Percentiles rank a stretch among this genome's conserved stretches.
phyloP scores from a whole-genome alignment of 352 stramenopile genomes.

The Plasmopara muralis region DNA sequence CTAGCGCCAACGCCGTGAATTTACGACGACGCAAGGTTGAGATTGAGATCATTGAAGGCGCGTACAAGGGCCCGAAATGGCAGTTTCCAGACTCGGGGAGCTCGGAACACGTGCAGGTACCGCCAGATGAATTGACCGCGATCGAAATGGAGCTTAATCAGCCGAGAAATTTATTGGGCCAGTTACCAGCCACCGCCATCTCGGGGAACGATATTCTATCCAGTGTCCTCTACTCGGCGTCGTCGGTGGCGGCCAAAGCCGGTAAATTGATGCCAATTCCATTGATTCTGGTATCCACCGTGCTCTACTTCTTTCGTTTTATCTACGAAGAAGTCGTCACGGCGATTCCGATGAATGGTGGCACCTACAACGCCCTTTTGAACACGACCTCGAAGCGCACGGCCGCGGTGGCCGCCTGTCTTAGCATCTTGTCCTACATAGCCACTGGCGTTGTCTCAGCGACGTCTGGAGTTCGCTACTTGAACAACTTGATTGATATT shows the following conservation, averaged over 20 bases:
- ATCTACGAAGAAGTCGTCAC: constrained; percentile 87
- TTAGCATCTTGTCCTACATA: constrained; percentile 85
- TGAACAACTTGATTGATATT: constrained; percentile 58
- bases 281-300: constrained; percentile 55
- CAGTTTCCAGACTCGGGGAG: constrained; percentile 29
- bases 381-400: constrained; percentile 86
- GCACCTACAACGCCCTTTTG: constrained; percentile 87
- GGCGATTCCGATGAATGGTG: constrained; percentile 84
- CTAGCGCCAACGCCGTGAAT: constrained; percentile 18
- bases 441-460: constrained; percentile 66
- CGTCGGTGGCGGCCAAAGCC: constrained; percentile 35
- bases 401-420: constrained; percentile 68
- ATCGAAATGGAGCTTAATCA: constrained; percentile 25
- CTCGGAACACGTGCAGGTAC: constrained; percentile 26
- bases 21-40: constrained; percentile 36
- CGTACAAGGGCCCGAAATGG: constrained; percentile 24
- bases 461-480: constrained; percentile 64
- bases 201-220: constrained; percentile 86
- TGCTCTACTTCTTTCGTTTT: constrained; percentile 57
- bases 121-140: constrained; percentile 22
- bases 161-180: constrained; percentile 31
- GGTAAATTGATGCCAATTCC: constrained; percentile 78
- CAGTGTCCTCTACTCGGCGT: constrained; percentile 64
- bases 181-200: constrained; percentile 80
- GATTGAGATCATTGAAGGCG: constrained; percentile 32